A percentile compares a stretch with the other conserved stretches of the same genome.
Conservation (phyloP, 2,329 filamentous ascomycete species). For the Fusarium sp. region DNA sequence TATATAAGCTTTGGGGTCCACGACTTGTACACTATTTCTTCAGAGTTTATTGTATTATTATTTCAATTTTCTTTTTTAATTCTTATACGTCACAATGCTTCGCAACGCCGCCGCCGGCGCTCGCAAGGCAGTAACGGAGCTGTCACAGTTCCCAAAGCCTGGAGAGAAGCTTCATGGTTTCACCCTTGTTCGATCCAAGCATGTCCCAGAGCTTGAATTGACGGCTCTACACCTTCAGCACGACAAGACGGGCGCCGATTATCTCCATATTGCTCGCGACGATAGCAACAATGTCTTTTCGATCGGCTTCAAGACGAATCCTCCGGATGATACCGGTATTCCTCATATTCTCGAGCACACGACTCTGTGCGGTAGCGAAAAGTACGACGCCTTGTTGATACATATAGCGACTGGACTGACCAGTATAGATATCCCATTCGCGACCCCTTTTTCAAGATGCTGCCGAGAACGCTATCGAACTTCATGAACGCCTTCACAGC, state of each 20-base stretch:
- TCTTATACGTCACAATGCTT: slow-evolving; percentile 55
- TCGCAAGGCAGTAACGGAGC: slow-evolving; percentile 76
- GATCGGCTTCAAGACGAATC: slow-evolving; percentile 99
- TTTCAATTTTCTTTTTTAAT: neutral
- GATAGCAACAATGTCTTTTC: slow-evolving; percentile 99
- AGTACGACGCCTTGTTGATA: slow-evolving; percentile 62
- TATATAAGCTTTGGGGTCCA: slow-evolving; percentile 10
- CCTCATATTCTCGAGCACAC: slow-evolving; percentile 98
- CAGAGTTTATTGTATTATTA: slow-evolving; percentile 38
- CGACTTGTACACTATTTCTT: slow-evolving; percentile 30
- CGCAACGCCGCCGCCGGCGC: slow-evolving; percentile 64
- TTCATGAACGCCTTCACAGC: slow-evolving; percentile 99
- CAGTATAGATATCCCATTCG: slow-evolving; percentile 87
- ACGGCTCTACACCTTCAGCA: slow-evolving; percentile 92
- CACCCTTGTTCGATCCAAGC: slow-evolving; percentile 86
- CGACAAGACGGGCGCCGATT: slow-evolving; percentile 95
- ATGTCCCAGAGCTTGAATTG: slow-evolving; percentile 92
- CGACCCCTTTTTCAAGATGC: slow-evolving; percentile 99
- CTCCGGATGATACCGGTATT: slow-evolving; percentile 93
- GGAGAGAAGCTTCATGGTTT: slow-evolving; percentile 94
- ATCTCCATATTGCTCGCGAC: slow-evolving; percentile 92
- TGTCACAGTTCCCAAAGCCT: slow-evolving; percentile 78
- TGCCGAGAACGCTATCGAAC: slow-evolving; percentile 96
- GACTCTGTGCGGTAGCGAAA: slow-evolving; percentile 93
- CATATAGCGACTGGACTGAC: slow-evolving; percentile 42